Conservation (phyloP, 169 alveolate genomes). For the Perkinsus olseni region DNA sequence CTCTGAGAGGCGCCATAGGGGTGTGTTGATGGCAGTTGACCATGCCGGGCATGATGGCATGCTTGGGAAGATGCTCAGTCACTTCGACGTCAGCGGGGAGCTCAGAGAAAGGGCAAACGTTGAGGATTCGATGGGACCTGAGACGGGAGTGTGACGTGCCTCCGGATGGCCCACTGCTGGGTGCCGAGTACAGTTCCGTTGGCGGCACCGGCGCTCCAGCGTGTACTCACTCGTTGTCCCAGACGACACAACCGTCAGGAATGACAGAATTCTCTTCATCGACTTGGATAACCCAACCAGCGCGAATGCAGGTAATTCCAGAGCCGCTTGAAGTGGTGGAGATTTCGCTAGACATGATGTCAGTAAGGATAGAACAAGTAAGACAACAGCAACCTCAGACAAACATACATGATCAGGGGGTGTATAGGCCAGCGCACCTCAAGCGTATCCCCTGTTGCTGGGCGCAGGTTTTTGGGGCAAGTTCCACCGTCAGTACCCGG, state of each 20-base stretch:
- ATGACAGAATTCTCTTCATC: background rate
- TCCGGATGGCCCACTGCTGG: no score
- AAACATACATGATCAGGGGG: no score
- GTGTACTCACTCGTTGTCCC: background rate
- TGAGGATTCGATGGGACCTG: background rate
- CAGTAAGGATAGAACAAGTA: background rate
- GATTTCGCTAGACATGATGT: background rate
- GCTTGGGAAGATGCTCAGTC: background rate
- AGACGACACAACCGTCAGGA: background rate
- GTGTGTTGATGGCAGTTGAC: slow-evolving; percentile 21
- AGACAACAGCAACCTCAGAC: no score
- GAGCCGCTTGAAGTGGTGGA: background rate
- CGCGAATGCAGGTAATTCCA: background rate
- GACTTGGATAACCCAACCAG: background rate
- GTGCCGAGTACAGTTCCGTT: background rate
- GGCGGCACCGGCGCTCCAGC: background rate
- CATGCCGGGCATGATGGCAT: slow-evolving; percentile 6
- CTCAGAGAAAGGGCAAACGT: background rate
- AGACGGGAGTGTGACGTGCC: no score
- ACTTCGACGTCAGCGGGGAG: background rate
- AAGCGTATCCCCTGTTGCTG: no score
- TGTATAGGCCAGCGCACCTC: no score
- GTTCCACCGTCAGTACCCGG: no score
- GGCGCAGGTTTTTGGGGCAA: no score
- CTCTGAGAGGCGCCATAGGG: slow-evolving; percentile 2